A percentile compares a stretch with the other conserved stretches of the same genome.
phyloP scores from a whole-genome alignment of 202 grass and related monocot genomes.

The Bolboschoenoplectus hybrid region DNA sequence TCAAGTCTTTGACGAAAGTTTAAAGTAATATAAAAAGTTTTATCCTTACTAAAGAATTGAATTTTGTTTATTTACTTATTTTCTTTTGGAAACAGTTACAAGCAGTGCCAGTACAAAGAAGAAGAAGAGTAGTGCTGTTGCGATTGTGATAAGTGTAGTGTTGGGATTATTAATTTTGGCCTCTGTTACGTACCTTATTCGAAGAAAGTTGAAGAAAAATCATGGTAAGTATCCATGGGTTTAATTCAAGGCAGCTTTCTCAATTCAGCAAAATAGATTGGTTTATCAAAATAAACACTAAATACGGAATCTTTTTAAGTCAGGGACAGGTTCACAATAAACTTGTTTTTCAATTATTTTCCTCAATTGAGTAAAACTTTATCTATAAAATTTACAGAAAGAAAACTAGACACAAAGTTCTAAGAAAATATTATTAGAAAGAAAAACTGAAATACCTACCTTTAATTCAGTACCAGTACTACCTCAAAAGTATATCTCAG shows the following conservation, averaged over 20 bases:
- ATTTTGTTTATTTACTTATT: constrained; percentile 3
- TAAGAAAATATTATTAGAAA: background rate
- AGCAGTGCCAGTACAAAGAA: constrained; percentile 23
- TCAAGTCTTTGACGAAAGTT: background rate
- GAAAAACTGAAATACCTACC: too few species aligned
- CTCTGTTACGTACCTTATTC: constrained; percentile 25
- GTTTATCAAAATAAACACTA: too few species aligned
- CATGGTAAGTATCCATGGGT: background rate
- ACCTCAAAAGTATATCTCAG: background rate
- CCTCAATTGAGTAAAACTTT: background rate
- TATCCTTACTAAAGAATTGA: background rate
- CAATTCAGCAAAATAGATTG: background rate
- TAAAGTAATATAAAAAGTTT: background rate
- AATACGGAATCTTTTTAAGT: background rate
- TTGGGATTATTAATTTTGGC: constrained; percentile 28
- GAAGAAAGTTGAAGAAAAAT: constrained; percentile 25
- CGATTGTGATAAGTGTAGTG: background rate
- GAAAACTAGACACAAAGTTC: background rate
- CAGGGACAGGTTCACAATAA: background rate
- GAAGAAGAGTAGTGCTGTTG: constrained; percentile 18
- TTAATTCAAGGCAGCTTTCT: background rate
- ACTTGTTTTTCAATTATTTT: background rate
- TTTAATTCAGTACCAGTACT: background rate
- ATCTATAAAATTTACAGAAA: background rate
- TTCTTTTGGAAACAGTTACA: constrained; percentile 19